phyloP scores from a whole-genome alignment of 192 early-diverging fungal species.

The Gonapodya prolifera region DNA sequence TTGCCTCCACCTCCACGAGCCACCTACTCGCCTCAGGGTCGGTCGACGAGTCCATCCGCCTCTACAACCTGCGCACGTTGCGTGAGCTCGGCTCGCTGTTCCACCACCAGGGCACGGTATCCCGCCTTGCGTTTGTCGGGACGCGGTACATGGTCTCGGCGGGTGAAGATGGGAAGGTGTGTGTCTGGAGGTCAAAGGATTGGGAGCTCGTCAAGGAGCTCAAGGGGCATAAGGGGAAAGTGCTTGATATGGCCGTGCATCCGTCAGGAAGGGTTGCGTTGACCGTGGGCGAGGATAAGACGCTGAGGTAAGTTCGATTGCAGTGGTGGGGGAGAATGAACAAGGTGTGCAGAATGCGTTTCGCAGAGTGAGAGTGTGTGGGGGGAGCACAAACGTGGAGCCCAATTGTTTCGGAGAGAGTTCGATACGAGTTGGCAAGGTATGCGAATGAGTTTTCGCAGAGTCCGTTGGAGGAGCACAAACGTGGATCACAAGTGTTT shows the following conservation, averaged over 20 bases:
- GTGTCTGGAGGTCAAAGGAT: constrained; percentile 85
- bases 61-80: constrained; percentile 69
- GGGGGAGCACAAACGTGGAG: too few species aligned
- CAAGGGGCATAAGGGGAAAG: constrained; percentile 60
- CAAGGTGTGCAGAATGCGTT: not conserved
- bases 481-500: too few species aligned
- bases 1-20: constrained; percentile 40
- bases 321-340: not conserved
- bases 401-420: too few species aligned
- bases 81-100: constrained; percentile 81
- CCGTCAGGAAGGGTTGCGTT: constrained; percentile 90
- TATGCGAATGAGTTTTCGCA: too few species aligned
- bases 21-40: constrained; percentile 86
- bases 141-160: constrained; percentile 76
- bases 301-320: constrained; percentile 22
- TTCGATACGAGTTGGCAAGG: too few species aligned
- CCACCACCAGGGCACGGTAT: constrained; percentile 87
- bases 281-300: constrained; percentile 60
- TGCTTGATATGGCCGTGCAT: constrained; percentile 69
- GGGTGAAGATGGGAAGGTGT: constrained; percentile 78
- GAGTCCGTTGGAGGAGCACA: too few species aligned
- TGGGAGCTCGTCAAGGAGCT: constrained; percentile 91
- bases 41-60: constrained; percentile 80
- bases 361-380: not conserved
- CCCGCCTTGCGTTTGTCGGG: constrained; percentile 66